phyloP scores from a whole-genome alignment of 352 stramenopile genomes.

The Phytophthora macrochlamydospora region DNA sequence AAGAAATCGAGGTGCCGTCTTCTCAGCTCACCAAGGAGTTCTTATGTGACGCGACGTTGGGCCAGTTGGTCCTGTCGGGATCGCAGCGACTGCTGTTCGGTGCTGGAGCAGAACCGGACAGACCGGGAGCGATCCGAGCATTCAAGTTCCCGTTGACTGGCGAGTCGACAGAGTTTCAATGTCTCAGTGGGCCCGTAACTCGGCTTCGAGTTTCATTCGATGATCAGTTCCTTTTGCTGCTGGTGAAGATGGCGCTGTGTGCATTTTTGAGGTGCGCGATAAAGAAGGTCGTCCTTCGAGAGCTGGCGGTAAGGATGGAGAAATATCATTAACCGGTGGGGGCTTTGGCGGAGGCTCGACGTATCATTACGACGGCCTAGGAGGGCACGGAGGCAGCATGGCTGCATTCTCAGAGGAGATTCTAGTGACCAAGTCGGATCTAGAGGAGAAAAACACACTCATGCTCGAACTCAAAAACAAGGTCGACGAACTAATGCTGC shows the following conservation, averaged over 20 bases:
- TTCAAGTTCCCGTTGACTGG: slow-evolving; percentile 93
- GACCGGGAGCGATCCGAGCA: slow-evolving; percentile 75
- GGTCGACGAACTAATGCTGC: slow-evolving; percentile 93
- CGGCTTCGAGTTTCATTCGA: slow-evolving; percentile 87
- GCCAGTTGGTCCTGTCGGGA: slow-evolving; percentile 85
- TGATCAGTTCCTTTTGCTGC: slow-evolving; percentile 89
- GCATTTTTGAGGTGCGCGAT: slow-evolving; percentile 88
- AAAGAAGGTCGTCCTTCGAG: slow-evolving; percentile 77
- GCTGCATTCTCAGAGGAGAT: slow-evolving; percentile 75
- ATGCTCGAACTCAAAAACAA: slow-evolving; percentile 95
- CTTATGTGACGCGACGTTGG: slow-evolving; percentile 74
- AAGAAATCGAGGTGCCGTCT: slow-evolving; percentile 89
- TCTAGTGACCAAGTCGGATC: slow-evolving; percentile 89
- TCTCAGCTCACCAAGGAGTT: slow-evolving; percentile 83
- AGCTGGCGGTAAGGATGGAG: slow-evolving; percentile 36
- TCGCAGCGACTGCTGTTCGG: slow-evolving; percentile 92
- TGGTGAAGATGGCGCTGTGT: slow-evolving; percentile 88
- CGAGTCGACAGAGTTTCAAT: slow-evolving; percentile 90
- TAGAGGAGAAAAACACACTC: slow-evolving; percentile 92
- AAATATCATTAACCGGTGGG: slow-evolving; percentile 16
- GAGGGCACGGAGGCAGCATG: slow-evolving; percentile 20
- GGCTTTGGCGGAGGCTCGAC: slow-evolving; percentile 14
- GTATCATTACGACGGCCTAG: slow-evolving; percentile 21
- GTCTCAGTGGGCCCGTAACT: slow-evolving; percentile 75
- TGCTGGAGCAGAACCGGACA: slow-evolving; percentile 71